Evolutionary conservation across 768 basidiomycete species (phyloP).

Genomic region (Calocybe indica): DNA sequence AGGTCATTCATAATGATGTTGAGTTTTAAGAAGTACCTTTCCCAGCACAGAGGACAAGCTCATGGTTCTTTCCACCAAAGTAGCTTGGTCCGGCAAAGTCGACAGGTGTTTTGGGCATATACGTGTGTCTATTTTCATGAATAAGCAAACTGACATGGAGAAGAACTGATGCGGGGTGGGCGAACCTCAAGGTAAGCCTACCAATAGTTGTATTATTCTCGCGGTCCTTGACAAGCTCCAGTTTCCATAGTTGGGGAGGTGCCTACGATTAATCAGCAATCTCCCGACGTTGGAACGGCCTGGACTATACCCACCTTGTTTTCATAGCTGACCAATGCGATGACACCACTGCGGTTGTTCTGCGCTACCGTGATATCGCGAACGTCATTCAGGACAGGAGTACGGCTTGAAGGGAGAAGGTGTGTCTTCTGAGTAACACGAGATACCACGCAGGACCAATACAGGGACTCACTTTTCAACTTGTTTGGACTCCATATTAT

Average conservation of each 20-base stretch:
- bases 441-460: background rate
- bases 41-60: constrained; percentile 71
- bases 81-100: constrained; percentile 81
- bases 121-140: constrained; percentile 50
- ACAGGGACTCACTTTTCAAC: constrained; percentile 52
- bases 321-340: constrained; percentile 70
- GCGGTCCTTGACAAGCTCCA: constrained; percentile 57
- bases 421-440: constrained; percentile 6
- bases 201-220: constrained; percentile 28
- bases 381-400: constrained; percentile 69
- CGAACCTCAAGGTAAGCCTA: constrained; percentile 35
- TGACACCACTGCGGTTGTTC: constrained; percentile 38
- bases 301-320: constrained; percentile 43
- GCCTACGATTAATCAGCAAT: constrained; percentile 32
- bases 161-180: background rate
- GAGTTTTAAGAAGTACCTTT: constrained; percentile 41
- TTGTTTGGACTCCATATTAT: constrained; percentile 57
- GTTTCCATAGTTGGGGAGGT: constrained; percentile 74
- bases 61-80: constrained; percentile 76
- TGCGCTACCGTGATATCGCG: constrained; percentile 62
- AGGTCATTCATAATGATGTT: background rate
- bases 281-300: background rate
- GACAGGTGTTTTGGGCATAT: constrained; percentile 59
- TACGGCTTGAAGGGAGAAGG: constrained; percentile 38
- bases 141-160: background rate